These are phyloP conservation scores for Septoria linicola DNA, from an alignment of 2,329 filamentous ascomycete species.

Conservation along the genomic window DNA sequence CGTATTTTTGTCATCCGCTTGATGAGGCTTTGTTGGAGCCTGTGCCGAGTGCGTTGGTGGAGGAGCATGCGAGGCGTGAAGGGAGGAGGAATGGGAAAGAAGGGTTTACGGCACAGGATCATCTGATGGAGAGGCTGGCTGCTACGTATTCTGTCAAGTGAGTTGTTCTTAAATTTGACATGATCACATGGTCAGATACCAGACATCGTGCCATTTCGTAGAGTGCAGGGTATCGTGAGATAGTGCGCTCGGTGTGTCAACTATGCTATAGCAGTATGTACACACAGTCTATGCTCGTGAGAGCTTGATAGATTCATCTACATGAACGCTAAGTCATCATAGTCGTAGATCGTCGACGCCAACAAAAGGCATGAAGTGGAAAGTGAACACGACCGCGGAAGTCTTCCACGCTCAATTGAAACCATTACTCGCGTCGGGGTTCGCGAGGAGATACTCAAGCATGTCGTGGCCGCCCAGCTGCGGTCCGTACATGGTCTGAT, in stretches of 20 bases:
- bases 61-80: conserved; percentile 37
- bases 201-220: background rate
- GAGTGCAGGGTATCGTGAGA: background rate
- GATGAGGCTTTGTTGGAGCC: conserved; percentile 54
- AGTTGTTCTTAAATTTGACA: conserved; percentile 41
- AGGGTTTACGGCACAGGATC: conserved; percentile 57
- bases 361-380: background rate
- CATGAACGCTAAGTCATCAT: background rate
- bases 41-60: conserved; percentile 55
- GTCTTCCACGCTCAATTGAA: background rate
- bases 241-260: background rate
- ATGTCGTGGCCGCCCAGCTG: conserved; percentile 61
- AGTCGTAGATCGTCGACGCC: background rate
- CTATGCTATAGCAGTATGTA: background rate
- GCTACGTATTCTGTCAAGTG: too few relatives aligned
- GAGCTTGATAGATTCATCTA: background rate
- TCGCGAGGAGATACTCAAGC: conserved; percentile 47
- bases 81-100: conserved; percentile 36
- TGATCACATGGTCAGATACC: background rate
- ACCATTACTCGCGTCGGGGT: conserved; percentile 6
- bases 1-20: conserved; percentile 64
- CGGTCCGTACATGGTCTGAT: conserved; percentile 57
- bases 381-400: background rate
- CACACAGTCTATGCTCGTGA: conserved; percentile 1
- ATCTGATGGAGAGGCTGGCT: conserved; percentile 57